Evolutionary conservation across 2,329 filamentous ascomycete genomes (phyloP), one percentile per base, ranked within the genome.

Genomic region (Aspergillus costaricaensis): DNA sequence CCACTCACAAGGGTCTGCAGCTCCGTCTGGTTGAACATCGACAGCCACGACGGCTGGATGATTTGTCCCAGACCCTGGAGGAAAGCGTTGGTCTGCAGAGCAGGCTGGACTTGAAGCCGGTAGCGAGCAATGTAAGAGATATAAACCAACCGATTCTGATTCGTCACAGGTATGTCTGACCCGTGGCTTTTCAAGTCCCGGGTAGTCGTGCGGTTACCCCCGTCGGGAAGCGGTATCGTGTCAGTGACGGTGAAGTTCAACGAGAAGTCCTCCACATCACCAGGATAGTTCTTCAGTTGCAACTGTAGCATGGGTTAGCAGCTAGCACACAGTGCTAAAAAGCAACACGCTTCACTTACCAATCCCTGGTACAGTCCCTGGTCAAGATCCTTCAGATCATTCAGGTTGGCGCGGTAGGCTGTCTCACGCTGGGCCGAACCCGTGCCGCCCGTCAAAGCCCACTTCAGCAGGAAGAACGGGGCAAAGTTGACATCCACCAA

Each of bases 21-120:
- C 75, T 99, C 95, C 3, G 87, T 87, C 74, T 97, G 94, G 76
- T 99, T 99, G 82, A 99, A 99, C 95, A 99, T 98, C 69, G 90
- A 92, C 4, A 99, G 84, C 95, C 95, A 99, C 3, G 87, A 86
- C 0, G 94, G 93, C 60, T 93, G 89, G 65, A 99, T 95, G 72
- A 99, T 96, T 65, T 88, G 84, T 21, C 90, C 87, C 1, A 99
- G 86, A 0, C 95, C 95, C 58, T 87, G 87, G 7, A 99, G 84
- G 74, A 99, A 99, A 1, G 92, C 92, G 21, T 87, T 84, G 0
- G 93, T 97, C 72, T 97, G 92, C n/a, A 83, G 79, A 53, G 85
- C 85, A 1, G 91, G 91, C 72, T 98, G 95, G 1, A 85, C 83
- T 58, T 92, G 88, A 0, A 99, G 86, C 10, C 93, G 89, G 74